phyloP scores from a whole-genome alignment of 2,329 filamentous ascomycete genomes.

The Cladophialophora exuberans region DNA sequence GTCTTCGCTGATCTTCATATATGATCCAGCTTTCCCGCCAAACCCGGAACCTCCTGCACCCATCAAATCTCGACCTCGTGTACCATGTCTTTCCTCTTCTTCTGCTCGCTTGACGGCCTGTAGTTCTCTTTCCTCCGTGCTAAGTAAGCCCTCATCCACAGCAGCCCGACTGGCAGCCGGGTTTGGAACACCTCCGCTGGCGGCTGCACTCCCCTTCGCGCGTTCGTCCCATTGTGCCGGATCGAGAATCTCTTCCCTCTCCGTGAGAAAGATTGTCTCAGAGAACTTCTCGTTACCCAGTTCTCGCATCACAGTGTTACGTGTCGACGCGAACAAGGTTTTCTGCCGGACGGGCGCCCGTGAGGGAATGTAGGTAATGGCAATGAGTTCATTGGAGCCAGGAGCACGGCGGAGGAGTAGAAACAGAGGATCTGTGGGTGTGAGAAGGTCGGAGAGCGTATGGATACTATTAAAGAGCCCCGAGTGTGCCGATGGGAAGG shows the following conservation, averaged over 20 bases:
- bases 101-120: constrained; percentile 62
- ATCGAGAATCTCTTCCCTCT: constrained; percentile 59
- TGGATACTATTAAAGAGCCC: constrained; percentile 56
- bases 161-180: not conserved
- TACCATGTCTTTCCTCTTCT: constrained; percentile 59
- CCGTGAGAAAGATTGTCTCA: constrained; percentile 62
- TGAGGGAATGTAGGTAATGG: constrained; percentile 66
- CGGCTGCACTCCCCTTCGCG: constrained; percentile 39
- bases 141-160: constrained; percentile 58
- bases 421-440: constrained; percentile 61
- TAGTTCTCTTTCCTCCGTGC: constrained; percentile 62
- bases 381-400: constrained; percentile 43
- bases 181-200: constrained; percentile 27
- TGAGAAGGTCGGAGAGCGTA: constrained; percentile 54
- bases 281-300: constrained; percentile 64
- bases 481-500: constrained; percentile 40
- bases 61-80: constrained; percentile 51
- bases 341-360: constrained; percentile 66
- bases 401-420: constrained; percentile 57
- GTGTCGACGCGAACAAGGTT: constrained; percentile 68
- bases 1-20: constrained; percentile 56
- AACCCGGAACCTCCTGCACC: constrained; percentile 47
- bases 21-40: constrained; percentile 22
- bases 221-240: constrained; percentile 58
- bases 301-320: constrained; percentile 62